phyloP scores from a whole-genome alignment of 352 stramenopile genomes.

The Phytopythium helicoides region DNA sequence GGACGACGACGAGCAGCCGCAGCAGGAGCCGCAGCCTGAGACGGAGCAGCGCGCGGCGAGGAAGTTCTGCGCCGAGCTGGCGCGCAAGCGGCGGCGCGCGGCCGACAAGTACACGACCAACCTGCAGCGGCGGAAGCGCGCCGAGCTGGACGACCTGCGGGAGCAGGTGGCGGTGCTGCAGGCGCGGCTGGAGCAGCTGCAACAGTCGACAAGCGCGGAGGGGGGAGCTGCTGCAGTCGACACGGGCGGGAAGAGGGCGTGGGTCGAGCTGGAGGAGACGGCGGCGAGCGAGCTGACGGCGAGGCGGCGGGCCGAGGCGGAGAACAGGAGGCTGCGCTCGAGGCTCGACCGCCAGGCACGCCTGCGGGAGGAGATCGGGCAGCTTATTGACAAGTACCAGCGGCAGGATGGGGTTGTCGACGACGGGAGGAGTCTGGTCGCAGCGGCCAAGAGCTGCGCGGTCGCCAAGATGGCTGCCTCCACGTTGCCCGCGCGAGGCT shows the following conservation, averaged over 20 bases:
- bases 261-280: conserved; percentile 1
- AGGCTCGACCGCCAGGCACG: not conserved
- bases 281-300: not conserved
- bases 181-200: not conserved
- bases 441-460: not conserved
- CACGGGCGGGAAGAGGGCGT: not conserved
- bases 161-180: conserved; percentile 1
- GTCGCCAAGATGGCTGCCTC: not conserved
- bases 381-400: conserved; percentile 1
- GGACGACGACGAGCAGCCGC: not conserved
- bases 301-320: not conserved
- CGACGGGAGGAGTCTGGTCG: not conserved
- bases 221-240: not conserved
- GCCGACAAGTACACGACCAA: not conserved
- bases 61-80: not conserved
- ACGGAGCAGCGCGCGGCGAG: not conserved
- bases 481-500: no score
- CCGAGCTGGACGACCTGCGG: not conserved
- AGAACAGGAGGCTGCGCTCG: not conserved
- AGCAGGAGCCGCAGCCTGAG: not conserved
- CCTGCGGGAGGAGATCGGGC: not conserved
- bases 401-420: not conserved
- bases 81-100: not conserved
- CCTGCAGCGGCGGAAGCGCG: conserved; percentile 4
- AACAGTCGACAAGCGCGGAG: not conserved